A percentile compares a stretch with the other conserved stretches of the same genome.
Evolutionary conservation across 129 eudicot species (phyloP).

Genomic region (Tagetes erecta): DNA sequence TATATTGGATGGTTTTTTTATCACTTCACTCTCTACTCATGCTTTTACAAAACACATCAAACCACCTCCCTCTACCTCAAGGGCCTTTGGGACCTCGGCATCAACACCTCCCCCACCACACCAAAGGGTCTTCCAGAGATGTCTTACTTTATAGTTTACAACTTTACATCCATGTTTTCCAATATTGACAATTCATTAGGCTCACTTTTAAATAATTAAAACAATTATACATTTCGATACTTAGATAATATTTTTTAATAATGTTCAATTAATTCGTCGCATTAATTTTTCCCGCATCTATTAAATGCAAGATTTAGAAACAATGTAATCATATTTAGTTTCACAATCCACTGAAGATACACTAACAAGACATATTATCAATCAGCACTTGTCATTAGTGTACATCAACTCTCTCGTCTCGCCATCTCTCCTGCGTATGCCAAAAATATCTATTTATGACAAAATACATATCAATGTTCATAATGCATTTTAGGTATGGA

Average conservation of each 20-base stretch:
- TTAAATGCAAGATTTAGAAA: background rate
- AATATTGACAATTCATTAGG: too few relatives aligned
- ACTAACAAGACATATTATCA: background rate
- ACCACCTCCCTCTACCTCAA: too few relatives aligned
- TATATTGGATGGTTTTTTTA: too few relatives aligned
- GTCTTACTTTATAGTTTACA: too few relatives aligned
- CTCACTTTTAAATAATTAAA: too few relatives aligned
- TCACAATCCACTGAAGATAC: background rate
- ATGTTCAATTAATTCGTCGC: too few relatives aligned
- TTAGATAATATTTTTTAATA: background rate
- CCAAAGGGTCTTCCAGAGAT: too few relatives aligned
- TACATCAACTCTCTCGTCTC: background rate
- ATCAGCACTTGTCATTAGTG: background rate
- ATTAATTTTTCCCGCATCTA: background rate
- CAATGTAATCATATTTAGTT: background rate
- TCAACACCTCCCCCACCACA: too few relatives aligned
- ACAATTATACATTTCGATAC: background rate
- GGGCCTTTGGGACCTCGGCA: too few relatives aligned
- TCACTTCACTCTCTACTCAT: too few relatives aligned
- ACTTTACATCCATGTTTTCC: too few relatives aligned
- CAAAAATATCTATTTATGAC: conserved; percentile 13
- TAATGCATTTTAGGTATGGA: conserved; percentile 21
- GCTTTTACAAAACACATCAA: too few relatives aligned
- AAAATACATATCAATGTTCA: background rate
- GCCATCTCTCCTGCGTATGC: background rate